Evolutionary conservation across 371 early-diverging fungal species (phyloP).

Genomic region (Smittium mucronatum): DNA sequence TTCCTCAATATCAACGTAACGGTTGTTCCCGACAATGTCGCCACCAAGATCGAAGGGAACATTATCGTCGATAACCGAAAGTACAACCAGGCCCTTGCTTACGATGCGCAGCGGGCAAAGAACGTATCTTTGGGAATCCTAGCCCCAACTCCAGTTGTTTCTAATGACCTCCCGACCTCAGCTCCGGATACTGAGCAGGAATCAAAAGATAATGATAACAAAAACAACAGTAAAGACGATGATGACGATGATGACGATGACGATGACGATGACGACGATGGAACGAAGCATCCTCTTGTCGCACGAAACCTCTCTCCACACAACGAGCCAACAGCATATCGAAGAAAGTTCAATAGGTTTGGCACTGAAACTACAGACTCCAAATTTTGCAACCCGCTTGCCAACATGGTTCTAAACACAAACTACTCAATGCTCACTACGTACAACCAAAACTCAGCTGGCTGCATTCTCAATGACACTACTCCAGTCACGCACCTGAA

Average conservation of each 20-base stretch:
- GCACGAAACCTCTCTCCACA: background rate
- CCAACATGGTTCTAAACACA: background rate
- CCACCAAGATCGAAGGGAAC: background rate
- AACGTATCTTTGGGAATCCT: background rate
- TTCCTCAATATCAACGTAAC: background rate
- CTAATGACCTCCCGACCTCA: background rate
- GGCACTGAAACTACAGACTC: background rate
- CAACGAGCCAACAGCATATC: background rate
- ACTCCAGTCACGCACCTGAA: background rate
- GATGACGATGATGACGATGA: background rate
- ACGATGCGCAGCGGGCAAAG: background rate
- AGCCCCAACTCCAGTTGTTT: background rate
- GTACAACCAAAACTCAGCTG: background rate
- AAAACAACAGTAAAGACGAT: conserved; percentile 1
- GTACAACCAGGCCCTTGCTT: background rate
- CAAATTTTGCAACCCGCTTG: background rate
- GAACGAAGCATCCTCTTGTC: background rate
- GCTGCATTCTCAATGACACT: background rate
- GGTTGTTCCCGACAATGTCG: background rate
- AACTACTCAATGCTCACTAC: background rate
- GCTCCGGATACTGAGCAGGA: background rate
- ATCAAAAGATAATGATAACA: background rate
- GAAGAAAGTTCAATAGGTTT: background rate
- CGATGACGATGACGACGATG: background rate
- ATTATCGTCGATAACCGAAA: background rate